Conservation (phyloP, 345 rosid species). For the Salix koriyanagi region DNA sequence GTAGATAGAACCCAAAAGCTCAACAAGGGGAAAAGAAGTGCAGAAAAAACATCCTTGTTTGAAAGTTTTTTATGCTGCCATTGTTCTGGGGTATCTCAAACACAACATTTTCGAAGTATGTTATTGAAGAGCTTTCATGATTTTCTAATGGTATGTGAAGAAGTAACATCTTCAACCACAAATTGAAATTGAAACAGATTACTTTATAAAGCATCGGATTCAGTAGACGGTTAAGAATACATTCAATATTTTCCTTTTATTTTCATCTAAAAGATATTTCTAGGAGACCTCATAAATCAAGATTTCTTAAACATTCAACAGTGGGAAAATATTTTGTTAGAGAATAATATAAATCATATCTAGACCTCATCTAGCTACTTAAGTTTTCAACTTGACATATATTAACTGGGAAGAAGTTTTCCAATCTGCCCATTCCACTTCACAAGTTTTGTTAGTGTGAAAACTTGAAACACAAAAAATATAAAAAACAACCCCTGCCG, state of each 20-base stretch:
- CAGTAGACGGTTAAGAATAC: background rate
- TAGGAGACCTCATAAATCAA: background rate
- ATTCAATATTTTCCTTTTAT: background rate
- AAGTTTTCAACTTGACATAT: too few relatives aligned
- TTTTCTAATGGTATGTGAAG: background rate
- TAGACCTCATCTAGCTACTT: too few relatives aligned
- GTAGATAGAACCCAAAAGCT: background rate
- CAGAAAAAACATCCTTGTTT: background rate
- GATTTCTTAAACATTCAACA: background rate
- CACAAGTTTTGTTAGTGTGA: background rate
- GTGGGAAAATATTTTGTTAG: background rate
- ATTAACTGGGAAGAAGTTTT: background rate
- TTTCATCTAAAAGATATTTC: background rate
- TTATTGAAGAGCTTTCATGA: background rate
- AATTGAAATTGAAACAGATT: background rate
- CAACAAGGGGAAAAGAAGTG: background rate
- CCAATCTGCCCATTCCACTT: background rate
- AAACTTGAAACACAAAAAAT: too few relatives aligned
- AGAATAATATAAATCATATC: too few relatives aligned
- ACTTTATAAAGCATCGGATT: background rate
- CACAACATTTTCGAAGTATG: background rate
- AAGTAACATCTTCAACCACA: background rate
- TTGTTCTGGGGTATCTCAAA: background rate
- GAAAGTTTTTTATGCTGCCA: background rate
- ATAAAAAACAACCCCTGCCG: too few relatives aligned